Evolutionary conservation across 2,329 filamentous ascomycete species (phyloP), one percentile per base, ranked within the genome.

Genomic region (Knufia fluminis): DNA sequence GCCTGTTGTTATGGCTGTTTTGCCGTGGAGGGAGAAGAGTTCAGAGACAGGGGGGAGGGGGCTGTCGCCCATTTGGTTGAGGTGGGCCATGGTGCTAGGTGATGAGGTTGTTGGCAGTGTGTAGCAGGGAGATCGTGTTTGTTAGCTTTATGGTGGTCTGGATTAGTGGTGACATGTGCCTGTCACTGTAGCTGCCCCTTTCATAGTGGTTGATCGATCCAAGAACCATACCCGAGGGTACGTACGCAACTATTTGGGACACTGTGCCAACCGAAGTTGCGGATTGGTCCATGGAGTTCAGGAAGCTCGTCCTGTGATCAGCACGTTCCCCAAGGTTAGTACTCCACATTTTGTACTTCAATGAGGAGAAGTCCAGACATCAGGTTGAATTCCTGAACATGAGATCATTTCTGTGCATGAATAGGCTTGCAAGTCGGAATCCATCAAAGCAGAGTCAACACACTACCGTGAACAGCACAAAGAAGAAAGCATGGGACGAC

Each of bases 1-100:
- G 17, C 71, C 70, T 1, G 70, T 72, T 9, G 72, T 63, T 39
- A 72, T 54, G 24, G 70, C 70, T 32, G 69, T 72, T 54, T 66
- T 65, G 32, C 69, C 68, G 2, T 47, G 44, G 4, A 61, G 50
- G 17, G 58, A 59, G 50, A 61, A 61, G 45, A 59, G 43, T 52
- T 46, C 43, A 7, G 43, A 46, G 43, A 46, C 23, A 3, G 40
- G 22, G 7, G 22, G 40, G 3, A 43, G 22, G 22, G 40, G 40
- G 22, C 12, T 28, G 19, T 43, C 40, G 19, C 40, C 40, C 40
- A 43, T 43, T 17, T 43, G 40, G 22, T 43, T 43, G 40, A 43
- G 14, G 17, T 43, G 40, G 19, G 40, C 40, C 40, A 43, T 43
- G 40, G n/a, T 16, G n/a, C 19, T 7, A 22, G 7, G n/a, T 9